Evolutionary conservation across 768 basidiomycete genomes (phyloP), one percentile per base, ranked within the genome.

Genomic region (Multifurca ochricompacta): DNA sequence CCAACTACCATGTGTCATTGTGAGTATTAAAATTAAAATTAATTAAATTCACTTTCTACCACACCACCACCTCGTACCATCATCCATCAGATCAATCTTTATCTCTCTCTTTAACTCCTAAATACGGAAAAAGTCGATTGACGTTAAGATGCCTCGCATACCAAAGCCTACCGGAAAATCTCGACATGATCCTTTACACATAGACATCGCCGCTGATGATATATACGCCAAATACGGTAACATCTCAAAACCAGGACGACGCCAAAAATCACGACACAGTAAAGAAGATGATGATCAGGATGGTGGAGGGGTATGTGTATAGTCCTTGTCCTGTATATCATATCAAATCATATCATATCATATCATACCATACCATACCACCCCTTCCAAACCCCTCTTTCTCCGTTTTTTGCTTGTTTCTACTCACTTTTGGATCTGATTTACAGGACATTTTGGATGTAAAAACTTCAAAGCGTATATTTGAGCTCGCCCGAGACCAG

Each of bases 401-500:
- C n/a, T n/a, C n/a, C n/a, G n/a, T n/a, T n/a, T n/a, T n/a, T n/a
- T n/a, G n/a, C n/a, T n/a, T n/a, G n/a, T n/a, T n/a, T n/a, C n/a
- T n/a, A 23, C 30, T 16, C 25, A 31, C 49, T 40, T n/a, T n/a
- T 40, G 31, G 50, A 25, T 25, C 51, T 31, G 18, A 42, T 40
- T 36, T 31, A 32, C 60, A 94, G 91, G 74, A 72, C 40, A 80
- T 82, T 18, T 67, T 93, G 57, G 89, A 92, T 65, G 77, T 85
- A 3, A 90, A 86, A 69, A 86, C 84, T 6, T 95, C 92, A 0
- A 76, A 77, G 55, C 84, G 82, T 62, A 96, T 99, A 45, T 86
- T 99, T 61, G 87, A 93, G 67, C 80, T 99, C 51, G 95, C 95
- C 14, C 78, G 80, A 65, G 85, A 89, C 62, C 95, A 99, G 69